phyloP scores from a whole-genome alignment of 2,329 filamentous ascomycete species.

The Penicillium janthinellum region DNA sequence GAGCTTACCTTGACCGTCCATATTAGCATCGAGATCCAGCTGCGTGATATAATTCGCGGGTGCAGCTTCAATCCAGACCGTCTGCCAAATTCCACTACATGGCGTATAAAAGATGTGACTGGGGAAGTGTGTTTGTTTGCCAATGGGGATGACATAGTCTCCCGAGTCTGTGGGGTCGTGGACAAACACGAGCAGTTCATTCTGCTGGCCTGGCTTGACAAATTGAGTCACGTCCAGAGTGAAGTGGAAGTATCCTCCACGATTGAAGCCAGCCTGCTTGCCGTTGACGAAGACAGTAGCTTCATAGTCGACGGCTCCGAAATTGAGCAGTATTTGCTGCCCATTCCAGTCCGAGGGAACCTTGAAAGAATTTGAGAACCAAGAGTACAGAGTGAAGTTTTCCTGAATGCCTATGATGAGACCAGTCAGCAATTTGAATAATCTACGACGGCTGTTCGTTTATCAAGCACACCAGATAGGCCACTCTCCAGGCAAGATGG shows the following conservation, averaged over 20 bases:
- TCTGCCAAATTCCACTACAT: slow-evolving; percentile 74
- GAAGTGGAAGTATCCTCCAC: slow-evolving; percentile 65
- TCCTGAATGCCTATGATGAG: slow-evolving; percentile 41
- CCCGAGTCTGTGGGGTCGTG: slow-evolving; percentile 66
- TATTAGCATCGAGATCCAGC: slow-evolving; percentile 61
- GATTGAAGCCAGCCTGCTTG: slow-evolving; percentile 53
- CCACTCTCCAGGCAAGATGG: slow-evolving; percentile 59
- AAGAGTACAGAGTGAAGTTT: slow-evolving; percentile 43
- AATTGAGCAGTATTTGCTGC: slow-evolving; percentile 50
- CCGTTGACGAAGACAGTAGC: slow-evolving; percentile 62
- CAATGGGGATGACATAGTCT: slow-evolving; percentile 62
- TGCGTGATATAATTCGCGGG: slow-evolving; percentile 59
- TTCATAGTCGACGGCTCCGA: slow-evolving; percentile 56
- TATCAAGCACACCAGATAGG: slow-evolving; percentile 46
- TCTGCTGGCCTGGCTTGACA: slow-evolving; percentile 47
- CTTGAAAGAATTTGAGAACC: slow-evolving; percentile 53
- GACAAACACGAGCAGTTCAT: slow-evolving; percentile 65
- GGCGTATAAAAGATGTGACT: slow-evolving; percentile 68
- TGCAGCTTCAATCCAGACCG: slow-evolving; percentile 69
- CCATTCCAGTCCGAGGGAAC: slow-evolving; percentile 49
- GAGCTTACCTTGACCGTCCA: slow-evolving; percentile 54
- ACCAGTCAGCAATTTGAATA: not conserved
- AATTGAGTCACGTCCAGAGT: slow-evolving; percentile 59
- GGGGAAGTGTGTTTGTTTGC: slow-evolving; percentile 62
- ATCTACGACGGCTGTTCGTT: not conserved